Percentiles rank a stretch among this genome's conserved stretches.
Evolutionary conservation across 192 early-diverging fungal species (phyloP).

Genomic region (Lunasporangiospora selenospora): DNA sequence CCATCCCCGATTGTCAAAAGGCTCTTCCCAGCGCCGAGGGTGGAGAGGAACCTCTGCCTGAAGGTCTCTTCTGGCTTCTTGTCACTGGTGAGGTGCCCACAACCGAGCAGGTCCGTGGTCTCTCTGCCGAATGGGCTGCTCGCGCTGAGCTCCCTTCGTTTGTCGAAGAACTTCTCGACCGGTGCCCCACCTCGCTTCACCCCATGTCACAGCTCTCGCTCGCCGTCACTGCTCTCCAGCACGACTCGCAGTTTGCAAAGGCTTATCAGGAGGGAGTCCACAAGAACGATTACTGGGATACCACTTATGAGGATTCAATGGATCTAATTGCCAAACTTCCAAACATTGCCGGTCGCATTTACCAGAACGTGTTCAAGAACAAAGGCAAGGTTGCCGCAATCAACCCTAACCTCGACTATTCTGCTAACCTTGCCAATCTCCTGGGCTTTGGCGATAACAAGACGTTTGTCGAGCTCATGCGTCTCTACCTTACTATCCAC

Average conservation of each 20-base stretch:
- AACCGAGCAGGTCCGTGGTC: slow-evolving; percentile 83
- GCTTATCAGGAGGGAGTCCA: slow-evolving; percentile 92
- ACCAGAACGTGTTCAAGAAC: slow-evolving; percentile 99
- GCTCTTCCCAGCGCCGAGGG: slow-evolving; percentile 86
- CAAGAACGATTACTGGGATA: slow-evolving; percentile 97
- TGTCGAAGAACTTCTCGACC: slow-evolving; percentile 97
- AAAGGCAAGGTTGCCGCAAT: slow-evolving; percentile 85
- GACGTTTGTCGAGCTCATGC: slow-evolving; percentile 97
- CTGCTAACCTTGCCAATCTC: slow-evolving; percentile 93
- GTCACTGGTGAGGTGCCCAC: slow-evolving; percentile 98
- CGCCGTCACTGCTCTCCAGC: slow-evolving; percentile 97
- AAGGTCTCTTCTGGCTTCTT: slow-evolving; percentile 98
- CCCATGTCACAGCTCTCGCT: slow-evolving; percentile 99
- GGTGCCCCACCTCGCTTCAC: slow-evolving; percentile 98
- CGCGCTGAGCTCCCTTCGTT: slow-evolving; percentile 90
- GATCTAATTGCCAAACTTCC: slow-evolving; percentile 99
- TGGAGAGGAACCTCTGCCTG: slow-evolving; percentile 95
- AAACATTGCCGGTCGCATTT: slow-evolving; percentile 96
- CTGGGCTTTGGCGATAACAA: slow-evolving; percentile 90
- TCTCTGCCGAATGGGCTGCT: slow-evolving; percentile 97
- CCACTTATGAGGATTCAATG: slow-evolving; percentile 96
- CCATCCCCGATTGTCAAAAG: slow-evolving; percentile 97
- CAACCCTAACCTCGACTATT: slow-evolving; percentile 91
- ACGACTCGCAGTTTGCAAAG: slow-evolving; percentile 96
- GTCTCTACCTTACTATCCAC: slow-evolving; percentile 99